Evolutionary conservation across 1,284 basidiomycete genomes (phyloP), one percentile per base, ranked within the genome.

Genomic region (Boletus semigastroideus): DNA sequence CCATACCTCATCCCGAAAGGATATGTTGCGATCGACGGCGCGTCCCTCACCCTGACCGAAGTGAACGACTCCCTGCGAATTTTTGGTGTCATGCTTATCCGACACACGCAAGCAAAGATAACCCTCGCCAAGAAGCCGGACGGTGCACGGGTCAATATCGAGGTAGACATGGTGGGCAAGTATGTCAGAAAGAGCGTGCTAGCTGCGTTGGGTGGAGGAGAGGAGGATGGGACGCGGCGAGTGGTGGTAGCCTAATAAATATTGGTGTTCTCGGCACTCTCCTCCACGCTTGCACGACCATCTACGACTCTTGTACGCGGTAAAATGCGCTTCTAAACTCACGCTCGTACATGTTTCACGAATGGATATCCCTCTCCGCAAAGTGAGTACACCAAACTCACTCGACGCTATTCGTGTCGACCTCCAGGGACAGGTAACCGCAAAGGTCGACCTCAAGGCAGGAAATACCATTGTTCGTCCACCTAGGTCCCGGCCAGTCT

Each of bases 1-100:
- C 86, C 82, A 1, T 97, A 93, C 68, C 76, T 99, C 58, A 91
- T 99, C 55, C 85, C 90, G n/a, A 99, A 99, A 71, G 96, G 96
- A 46, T 99, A 95, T 70, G 80, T 99, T 51, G 87, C 95, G 11
- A 84, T 99, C 58, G 96, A 99, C 69, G 96, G 97, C 19, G 85
- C 95, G 3, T 97, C 94, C 3, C 77, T 99, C 43, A 99, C 96
- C 1, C 66, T 99, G 58, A 98, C 95, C 0, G 76, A 77, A 34
- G 92, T 98, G 25, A 75, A 92, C 64, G 91, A 94, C 62, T 66
- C 69, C 13, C 65, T 76, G 45, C 69, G 82, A n/a, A 82, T 76
- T 46, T 97, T 99, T 68, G 86, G 87, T 34, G 83, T 99, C 56
- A 98, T 98, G 91, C 82, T 99, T 55, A 97, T 99, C 71, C 85